Evolutionary conservation across 2,329 filamentous ascomycete species (phyloP), one percentile per base, ranked within the genome.

Genomic region (Gaeumannomyces tritici): DNA sequence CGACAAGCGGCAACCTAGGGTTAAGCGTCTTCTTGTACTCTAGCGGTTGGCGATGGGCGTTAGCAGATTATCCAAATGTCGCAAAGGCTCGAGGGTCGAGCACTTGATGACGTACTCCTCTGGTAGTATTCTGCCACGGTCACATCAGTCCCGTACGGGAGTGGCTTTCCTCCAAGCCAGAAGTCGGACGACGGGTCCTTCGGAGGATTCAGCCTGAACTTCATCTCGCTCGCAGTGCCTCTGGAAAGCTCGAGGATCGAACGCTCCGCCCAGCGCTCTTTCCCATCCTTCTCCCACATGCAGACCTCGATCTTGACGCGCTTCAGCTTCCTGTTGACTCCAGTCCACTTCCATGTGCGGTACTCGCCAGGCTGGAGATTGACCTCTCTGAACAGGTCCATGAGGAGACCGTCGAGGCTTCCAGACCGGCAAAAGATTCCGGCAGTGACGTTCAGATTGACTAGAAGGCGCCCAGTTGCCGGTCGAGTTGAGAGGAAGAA

Each of bases 1-100:
- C 91, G 65, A 93, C 72, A 1, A 91, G 77, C 0, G 89, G 87
- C 5, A 81, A 72, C 1, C 77, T 70, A 11, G 31, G 4, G 18
- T 78, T 64, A 1, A 76, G 64, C 0, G 57, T 68, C 1, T 73
- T 62, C 0, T 66, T 65, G 55, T 79, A 81, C 28, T 61, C 60
- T 61, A 11, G 3, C 3, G 18, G 31, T 0, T 4, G 24, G 29
- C 6, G 31, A 4, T 42, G 24, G 29, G 21, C 15, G 33, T 35
- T 27, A 59, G 35, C 31, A 33, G 1, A 29, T 9, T n/a, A 29
- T n/a, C 27, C 28, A 24, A 18, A 3, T 15, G 5, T 35, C 6
- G 11, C 33, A 35, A 35, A 13, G 24, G 9, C 12, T 13, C 2
- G 8, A 54, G 7, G 4, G 29, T 13, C 28, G 26, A 29, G 27